These are phyloP conservation scores for Plasmodium sp. DNA, from an alignment of 169 alveolate genomes.

Conservation along the genomic window DNA sequence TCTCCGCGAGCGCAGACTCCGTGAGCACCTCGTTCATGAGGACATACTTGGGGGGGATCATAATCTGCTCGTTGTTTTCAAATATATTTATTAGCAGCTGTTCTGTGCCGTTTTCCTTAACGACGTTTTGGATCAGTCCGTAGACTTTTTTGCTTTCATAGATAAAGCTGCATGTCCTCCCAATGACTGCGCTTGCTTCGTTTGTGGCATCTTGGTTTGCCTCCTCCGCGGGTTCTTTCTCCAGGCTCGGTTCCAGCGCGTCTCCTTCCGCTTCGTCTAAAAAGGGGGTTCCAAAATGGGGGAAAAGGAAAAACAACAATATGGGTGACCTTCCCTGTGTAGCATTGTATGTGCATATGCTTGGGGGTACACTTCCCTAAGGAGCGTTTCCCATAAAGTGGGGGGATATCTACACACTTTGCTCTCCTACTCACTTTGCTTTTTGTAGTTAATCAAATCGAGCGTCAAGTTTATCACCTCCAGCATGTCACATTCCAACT, in stretches of 20 bases:
- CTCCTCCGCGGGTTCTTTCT: not conserved
- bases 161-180: slow-evolving; percentile 57
- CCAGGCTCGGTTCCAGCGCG: not conserved
- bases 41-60: slow-evolving; percentile 37
- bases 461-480: slow-evolving; percentile 64
- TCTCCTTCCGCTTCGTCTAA: not conserved
- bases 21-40: slow-evolving; percentile 30
- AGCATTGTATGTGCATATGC: not conserved
- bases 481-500: slow-evolving; percentile 60
- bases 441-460: slow-evolving; percentile 47
- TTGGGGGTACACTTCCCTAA: not conserved
- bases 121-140: slow-evolving; percentile 42
- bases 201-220: not conserved
- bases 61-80: slow-evolving; percentile 33
- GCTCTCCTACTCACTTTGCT: slow-evolving; percentile 25
- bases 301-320: not conserved
- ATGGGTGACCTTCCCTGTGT: not conserved
- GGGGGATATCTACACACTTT: not conserved
- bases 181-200: slow-evolving; percentile 38
- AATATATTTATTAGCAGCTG: slow-evolving; percentile 19
- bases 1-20: slow-evolving; percentile 14
- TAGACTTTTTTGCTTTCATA: slow-evolving; percentile 48
- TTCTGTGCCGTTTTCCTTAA: slow-evolving; percentile 16
- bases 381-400: not conserved
- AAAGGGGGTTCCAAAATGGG: not conserved